A percentile compares a stretch with the other conserved stretches of the same genome.
These are phyloP conservation scores for Pleurotus tuoliensis DNA, from an alignment of 768 basidiomycete genomes.

Conservation along the genomic window DNA sequence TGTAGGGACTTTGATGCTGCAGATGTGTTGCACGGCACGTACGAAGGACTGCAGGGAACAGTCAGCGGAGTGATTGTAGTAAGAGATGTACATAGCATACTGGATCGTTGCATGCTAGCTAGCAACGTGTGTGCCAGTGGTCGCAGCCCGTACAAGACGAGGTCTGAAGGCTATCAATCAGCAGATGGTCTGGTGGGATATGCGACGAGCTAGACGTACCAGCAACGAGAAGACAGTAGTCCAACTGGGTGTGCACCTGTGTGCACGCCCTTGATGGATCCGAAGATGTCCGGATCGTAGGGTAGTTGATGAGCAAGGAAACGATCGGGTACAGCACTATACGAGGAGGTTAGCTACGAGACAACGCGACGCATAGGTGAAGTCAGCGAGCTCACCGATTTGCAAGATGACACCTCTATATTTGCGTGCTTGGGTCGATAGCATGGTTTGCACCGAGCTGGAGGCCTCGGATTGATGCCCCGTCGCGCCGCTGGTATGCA, in stretches of 20 bases:
- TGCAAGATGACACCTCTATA: constrained; percentile 12
- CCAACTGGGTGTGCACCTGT: constrained; percentile 12
- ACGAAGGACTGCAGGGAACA: constrained; percentile 1
- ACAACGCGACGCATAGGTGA: too few relatives aligned
- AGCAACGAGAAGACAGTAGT: constrained; percentile 15
- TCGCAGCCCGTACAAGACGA: constrained; percentile 15
- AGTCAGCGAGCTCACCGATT: constrained; percentile 9
- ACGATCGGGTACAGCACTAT: constrained; percentile 19
- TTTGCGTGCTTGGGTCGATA: neutral
- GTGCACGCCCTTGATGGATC: constrained; percentile 13
- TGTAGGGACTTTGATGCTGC: neutral
- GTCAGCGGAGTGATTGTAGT: neutral
- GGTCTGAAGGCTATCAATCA: constrained; percentile 6
- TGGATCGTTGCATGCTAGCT: constrained; percentile 15
- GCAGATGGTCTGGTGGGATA: too few relatives aligned
- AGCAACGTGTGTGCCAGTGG: constrained; percentile 12
- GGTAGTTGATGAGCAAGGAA: constrained; percentile 16
- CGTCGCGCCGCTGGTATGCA: neutral
- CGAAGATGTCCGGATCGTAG: constrained; percentile 18
- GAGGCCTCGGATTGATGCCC: neutral
- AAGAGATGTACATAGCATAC: constrained; percentile 1
- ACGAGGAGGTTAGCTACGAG: neutral
- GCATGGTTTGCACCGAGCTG: neutral
- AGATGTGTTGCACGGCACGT: constrained; percentile 7
- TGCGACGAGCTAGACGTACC: neutral